Percentiles rank a stretch among this genome's conserved stretches.
Conservation (phyloP, 2,329 filamentous ascomycete species). For the Lojkania enalia region DNA sequence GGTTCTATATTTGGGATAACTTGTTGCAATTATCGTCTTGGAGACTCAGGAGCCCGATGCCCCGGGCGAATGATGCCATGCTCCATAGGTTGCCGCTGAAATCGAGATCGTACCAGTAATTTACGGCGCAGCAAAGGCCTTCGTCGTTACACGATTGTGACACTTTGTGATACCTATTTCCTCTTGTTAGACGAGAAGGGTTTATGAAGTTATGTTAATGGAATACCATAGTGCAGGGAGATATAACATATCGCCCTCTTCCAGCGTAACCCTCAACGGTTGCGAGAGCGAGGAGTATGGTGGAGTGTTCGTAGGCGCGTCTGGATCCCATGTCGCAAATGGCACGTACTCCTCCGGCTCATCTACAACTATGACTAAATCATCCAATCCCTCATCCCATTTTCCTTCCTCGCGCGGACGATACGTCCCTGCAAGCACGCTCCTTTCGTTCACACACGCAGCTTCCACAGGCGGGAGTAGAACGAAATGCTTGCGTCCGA, state of each 20-base stretch:
- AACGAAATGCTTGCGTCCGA: conserved; percentile 74
- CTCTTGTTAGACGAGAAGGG: conserved; percentile 43
- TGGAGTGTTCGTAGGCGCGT: conserved; percentile 56
- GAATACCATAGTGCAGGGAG: conserved; percentile 75
- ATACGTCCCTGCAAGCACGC: conserved; percentile 64
- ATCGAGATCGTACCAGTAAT: conserved; percentile 88
- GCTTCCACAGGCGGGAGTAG: conserved; percentile 72
- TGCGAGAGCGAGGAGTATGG: conserved; percentile 62
- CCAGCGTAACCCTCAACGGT: conserved; percentile 68
- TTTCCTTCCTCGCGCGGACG: conserved; percentile 22
- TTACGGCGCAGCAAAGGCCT: conserved; percentile 75
- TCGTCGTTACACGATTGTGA: conserved; percentile 69
- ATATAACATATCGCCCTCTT: conserved; percentile 79
- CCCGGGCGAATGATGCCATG: conserved; percentile 56
- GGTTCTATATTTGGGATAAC: no score
- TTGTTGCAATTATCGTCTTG: no score
- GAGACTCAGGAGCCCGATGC: conserved; percentile 29
- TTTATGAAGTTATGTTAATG: neutral
- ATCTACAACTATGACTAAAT: conserved; percentile 39
- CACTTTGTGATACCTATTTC: conserved; percentile 71
- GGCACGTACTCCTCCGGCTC: conserved; percentile 57
- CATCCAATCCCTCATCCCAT: conserved; percentile 4
- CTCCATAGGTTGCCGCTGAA: conserved; percentile 72
- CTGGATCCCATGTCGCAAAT: conserved; percentile 76
- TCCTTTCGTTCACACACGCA: conserved; percentile 68